Base-by-base conservation (phyloP, 495 filamentous ascomycete genomes). In the Daldinia concentrica region DNA sequence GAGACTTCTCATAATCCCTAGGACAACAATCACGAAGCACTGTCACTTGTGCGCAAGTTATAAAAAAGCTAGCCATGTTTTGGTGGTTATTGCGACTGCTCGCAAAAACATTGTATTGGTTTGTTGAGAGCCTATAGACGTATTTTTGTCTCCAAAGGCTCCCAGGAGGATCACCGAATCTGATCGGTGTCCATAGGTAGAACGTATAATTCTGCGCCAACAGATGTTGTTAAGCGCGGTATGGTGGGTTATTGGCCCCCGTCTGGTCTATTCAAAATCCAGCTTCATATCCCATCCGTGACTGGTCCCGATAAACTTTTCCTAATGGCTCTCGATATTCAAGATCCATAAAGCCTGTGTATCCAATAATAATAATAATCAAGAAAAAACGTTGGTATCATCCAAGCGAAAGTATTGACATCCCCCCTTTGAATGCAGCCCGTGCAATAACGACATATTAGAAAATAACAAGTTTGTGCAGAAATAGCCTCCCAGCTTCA, bases 361-460 rank as follows among this genome's bases (percentile, higher is more conserved):
- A 71, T 74, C 69, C 61, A 58, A 62, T 30, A 51, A 51, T 4
- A 66, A 32, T 32, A 63, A n/a, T n/a, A n/a, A n/a, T n/a, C n/a
- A n/a, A 68, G 64, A 64, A 66, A 57, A 70, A 73, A 65, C 54
- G 61, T 69, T 77, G 76, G 76, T 78, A 78, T 78, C 76, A 77
- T 78, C 74, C 72, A 75, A 75, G 68, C 74, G 72, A 78, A 72
- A 77, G 74, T 75, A 71, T 72, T 63, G 64, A 56, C 45, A 60
- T 60, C 58, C 62, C 62, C 62, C 63, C 64, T 50, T 54, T 50
- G 67, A 65, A 69, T 66, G 73, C 58, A 64, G 39, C 66, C 66
- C 63, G 63, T 63, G 66, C 71, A 73, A 37, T 22, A 71, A 60
- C 52, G 58, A 64, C 69, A 75, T 48, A 70, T 76, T 73, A 74